phyloP scores from a whole-genome alignment of 1,139 yeast genomes.

The Yamadazyma taylorii region DNA sequence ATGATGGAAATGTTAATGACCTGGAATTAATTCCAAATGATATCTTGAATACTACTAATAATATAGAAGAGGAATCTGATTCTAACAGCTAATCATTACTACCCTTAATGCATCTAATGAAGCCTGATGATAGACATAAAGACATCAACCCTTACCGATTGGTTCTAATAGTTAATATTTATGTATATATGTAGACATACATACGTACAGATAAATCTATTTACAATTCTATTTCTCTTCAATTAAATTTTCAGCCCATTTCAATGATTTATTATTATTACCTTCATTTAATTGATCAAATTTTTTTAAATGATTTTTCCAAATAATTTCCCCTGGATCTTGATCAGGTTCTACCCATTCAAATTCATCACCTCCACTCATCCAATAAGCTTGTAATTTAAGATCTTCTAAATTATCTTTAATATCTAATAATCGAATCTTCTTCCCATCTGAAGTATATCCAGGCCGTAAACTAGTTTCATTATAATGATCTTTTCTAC shows the following conservation, averaged over 20 bases:
- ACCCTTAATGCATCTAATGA: too few relatives aligned
- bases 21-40: neutral
- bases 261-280: conserved; percentile 21
- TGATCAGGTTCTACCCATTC: conserved; percentile 82
- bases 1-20: neutral
- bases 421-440: conserved; percentile 39
- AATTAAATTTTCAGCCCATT: conserved; percentile 40
- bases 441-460: conserved; percentile 37
- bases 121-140: too few relatives aligned
- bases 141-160: too few relatives aligned
- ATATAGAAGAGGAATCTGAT: too few relatives aligned
- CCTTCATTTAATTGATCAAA: conserved; percentile 18
- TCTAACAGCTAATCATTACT: too few relatives aligned
- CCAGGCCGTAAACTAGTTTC: conserved; percentile 36
- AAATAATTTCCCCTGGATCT: conserved; percentile 68
- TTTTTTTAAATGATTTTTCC: conserved; percentile 43
- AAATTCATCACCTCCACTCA: conserved; percentile 71
- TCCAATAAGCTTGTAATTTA: conserved; percentile 73
- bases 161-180: too few relatives aligned
- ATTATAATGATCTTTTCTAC: conserved; percentile 29
- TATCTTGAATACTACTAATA: too few relatives aligned
- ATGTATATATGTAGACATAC: too few relatives aligned
- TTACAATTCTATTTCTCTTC: conserved; percentile 16
- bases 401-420: conserved; percentile 53
- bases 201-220: too few relatives aligned